Evolutionary conservation across 257 asterid genomes (phyloP), one percentile per base, ranked within the genome.

Genomic region (Solanum dulcamara): DNA sequence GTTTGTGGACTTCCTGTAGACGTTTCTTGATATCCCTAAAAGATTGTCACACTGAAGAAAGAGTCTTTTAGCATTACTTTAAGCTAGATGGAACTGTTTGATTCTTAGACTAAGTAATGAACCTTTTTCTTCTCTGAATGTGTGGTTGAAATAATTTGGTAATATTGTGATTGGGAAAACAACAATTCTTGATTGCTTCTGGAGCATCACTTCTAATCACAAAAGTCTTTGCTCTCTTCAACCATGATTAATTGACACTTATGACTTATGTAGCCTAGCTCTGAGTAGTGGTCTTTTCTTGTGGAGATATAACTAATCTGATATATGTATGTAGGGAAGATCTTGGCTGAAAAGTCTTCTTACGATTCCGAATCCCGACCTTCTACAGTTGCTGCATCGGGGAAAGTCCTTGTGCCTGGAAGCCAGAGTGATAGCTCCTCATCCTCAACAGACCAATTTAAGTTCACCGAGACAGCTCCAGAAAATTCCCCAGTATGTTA

Each of bases 391-490:
- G 91, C 94, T 48, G 91, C 94, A 84, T 91, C 98, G 7, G 95
- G 89, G 85, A 94, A 97, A 88, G 90, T 93, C 86, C 97, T 97
- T 75, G 94, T 94, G 89, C 97, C 99, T 7, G 98, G 96, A 64
- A 86, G 93, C 84, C 90, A 87, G 88, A 86, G 83, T 85, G 94
- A 90, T 81, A 93, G 79, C 28, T 80, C 92, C 24, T 84, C 90
- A 28, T 85, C 91, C 85, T 82, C 92, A 55, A 71, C 88, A 12
- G 89, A 90, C 83, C 85, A 88, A 66, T 59, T 88, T 83, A 94
- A 90, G 68, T 90, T 72, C 83, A 83, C 88, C 48, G 92, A 90
- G 85, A 64, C 80, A 86, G 90, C 37, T 87, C 88, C 91, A 82
- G 90, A 90, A 85, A 87, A 92, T 81, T 84, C 94, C 32, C 88